A percentile compares a stretch with the other conserved stretches of the same genome.
phyloP scores from a whole-genome alignment of 179 eudicot genomes.

The Silene coronaria region DNA sequence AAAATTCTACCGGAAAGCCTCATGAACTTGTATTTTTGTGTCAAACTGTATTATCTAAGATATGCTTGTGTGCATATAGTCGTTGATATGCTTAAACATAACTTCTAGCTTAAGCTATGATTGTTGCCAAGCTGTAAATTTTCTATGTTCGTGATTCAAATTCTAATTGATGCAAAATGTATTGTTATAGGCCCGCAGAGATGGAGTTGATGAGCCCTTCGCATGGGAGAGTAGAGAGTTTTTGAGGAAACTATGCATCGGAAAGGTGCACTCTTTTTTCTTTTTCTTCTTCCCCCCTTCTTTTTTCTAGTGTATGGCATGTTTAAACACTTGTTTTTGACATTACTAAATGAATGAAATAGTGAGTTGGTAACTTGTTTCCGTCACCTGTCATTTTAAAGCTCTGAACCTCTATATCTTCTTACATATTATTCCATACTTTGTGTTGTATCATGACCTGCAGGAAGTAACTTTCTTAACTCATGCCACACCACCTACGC shows the following conservation, averaged over 20 bases:
- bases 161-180: constrained; percentile 9
- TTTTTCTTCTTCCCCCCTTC: no score
- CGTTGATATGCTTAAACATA: not conserved
- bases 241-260: constrained; percentile 84
- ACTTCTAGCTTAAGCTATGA: not conserved
- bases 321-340: no score
- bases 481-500: constrained; percentile 48
- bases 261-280: constrained; percentile 53
- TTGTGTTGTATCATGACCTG: constrained; percentile 7
- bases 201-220: constrained; percentile 79
- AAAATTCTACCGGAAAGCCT: not conserved
- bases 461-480: constrained; percentile 82
- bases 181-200: constrained; percentile 75
- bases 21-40: not conserved
- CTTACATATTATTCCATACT: not conserved
- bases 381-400: not conserved
- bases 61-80: not conserved
- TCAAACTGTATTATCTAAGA: not conserved
- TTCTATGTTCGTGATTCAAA: not conserved
- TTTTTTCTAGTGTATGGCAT: not conserved
- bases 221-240: constrained; percentile 98
- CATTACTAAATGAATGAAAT: not conserved
- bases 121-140: not conserved
- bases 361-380: not conserved
- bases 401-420: constrained; percentile 4